These are phyloP conservation scores for Trichoderma harzianum DNA, from an alignment of 2,329 filamentous ascomycete species.

Conservation along the genomic window DNA sequence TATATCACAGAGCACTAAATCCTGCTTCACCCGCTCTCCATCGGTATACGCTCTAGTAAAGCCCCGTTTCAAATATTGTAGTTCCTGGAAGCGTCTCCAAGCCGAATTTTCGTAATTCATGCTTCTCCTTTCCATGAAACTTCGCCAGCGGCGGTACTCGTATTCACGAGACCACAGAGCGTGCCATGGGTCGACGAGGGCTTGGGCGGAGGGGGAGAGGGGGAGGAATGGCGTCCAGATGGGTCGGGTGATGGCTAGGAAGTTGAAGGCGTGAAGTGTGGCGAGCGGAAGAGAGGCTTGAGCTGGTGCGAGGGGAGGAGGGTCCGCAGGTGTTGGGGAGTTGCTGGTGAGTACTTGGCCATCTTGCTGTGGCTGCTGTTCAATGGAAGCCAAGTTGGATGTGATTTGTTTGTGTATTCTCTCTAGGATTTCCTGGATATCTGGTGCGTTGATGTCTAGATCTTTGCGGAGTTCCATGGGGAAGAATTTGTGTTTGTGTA, in stretches of 20 bases:
- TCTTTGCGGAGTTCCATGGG: not conserved
- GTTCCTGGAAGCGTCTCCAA: slow-evolving; percentile 20
- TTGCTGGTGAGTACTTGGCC: not conserved
- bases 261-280: slow-evolving; percentile 27
- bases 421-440: slow-evolving; percentile 12
- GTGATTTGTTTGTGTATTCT: not conserved
- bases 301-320: not conserved
- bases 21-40: slow-evolving; percentile 17
- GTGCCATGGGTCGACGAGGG: slow-evolving; percentile 21
- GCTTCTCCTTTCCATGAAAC: slow-evolving; percentile 16
- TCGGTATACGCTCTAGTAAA: slow-evolving; percentile 22
- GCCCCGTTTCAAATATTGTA: slow-evolving; percentile 21
- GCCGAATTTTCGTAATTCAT: slow-evolving; percentile 18
- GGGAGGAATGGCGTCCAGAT: slow-evolving; percentile 24
- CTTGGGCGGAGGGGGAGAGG: slow-evolving; percentile 15
- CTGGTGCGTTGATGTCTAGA: slow-evolving; percentile 11
- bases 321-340: not conserved
- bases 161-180: slow-evolving; percentile 15
- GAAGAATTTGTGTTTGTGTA: slow-evolving; percentile 11
- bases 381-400: not conserved
- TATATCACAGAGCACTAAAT: slow-evolving; percentile 20
- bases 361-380: not conserved
- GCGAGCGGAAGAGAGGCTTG: slow-evolving; percentile 25
- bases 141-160: slow-evolving; percentile 1
- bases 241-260: slow-evolving; percentile 23